Evolutionary conservation across 768 basidiomycete species (phyloP), one percentile per base, ranked within the genome.

Genomic region (Serendipita sp.): DNA sequence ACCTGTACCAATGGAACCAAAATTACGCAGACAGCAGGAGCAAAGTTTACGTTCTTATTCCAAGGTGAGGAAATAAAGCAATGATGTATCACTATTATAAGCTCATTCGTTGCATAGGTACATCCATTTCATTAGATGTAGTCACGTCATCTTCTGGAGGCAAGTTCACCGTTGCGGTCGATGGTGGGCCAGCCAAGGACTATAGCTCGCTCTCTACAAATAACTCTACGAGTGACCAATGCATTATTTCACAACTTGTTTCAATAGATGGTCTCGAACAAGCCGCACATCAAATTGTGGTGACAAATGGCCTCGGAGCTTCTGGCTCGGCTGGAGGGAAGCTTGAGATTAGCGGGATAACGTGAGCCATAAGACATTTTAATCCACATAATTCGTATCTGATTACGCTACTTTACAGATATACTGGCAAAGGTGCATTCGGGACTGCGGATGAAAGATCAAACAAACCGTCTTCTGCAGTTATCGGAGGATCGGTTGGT

Each of bases 401-500:
- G 10, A 7, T 41, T 5, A 1, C 41, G 1, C 7, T 7, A 30
- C 16, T 10, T 10, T 60, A n/a, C 18, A 60, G 56, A 35, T 60
- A 60, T 34, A 60, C 56, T 10, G 56, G 56, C 4, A 4, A 18
- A 60, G 56, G 56, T 4, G 56, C 56, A 10, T 60, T 60, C 32
- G 56, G 56, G 13, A 60, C 56, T n/a, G 7, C 41, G 41, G 41
- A 41, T 7, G 13, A 41, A 13, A 5, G 7, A 41, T 7, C 5
- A 7, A 5, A 5, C 8, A n/a, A n/a, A 5, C n/a, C n/a, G 18
- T 18, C n/a, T 51, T 8, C 56, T 28, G 56, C 56, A 10, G 30
- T 60, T n/a, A 60, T 60, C 34, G 56, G 56, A 30, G 56, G 56
- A 8, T 60, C 56, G 4, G 34, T 60, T 4, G 56, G 56, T 60